Evolutionary conservation across 2,329 filamentous ascomycete genomes (phyloP), one percentile per base, ranked within the genome.

Genomic region (Trichoderma atrobrunneum): DNA sequence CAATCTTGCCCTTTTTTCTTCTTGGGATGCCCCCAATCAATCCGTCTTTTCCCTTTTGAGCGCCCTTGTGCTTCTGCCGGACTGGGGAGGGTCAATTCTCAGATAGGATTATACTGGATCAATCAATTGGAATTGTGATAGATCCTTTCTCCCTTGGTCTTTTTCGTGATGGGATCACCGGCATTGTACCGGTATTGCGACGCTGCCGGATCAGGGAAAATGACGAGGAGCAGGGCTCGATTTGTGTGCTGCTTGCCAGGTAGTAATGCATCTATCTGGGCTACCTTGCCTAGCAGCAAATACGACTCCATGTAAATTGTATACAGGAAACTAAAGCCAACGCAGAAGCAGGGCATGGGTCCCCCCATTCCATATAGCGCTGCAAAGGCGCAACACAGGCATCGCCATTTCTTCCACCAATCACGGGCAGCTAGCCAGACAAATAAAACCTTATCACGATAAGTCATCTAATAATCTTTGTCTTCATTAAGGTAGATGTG

Each of bases 321-420:
- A 21, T 43, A 43, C 39, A 43, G 39, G 16, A n/a, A 43, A n/a
- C 39, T 43, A 43, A n/a, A 51, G n/a, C 18, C 18, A 18, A 24
- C 48, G 11, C 48, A 24, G 48, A 54, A 54, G n/a, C n/a, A 24
- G 21, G n/a, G 48, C 48, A 54, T 54, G 48, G 48, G 48, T 24
- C 54, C 54, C 43, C 54, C 54, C 26, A 30, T 57, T 57, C 54
- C 54, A 18, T 18, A 14, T 28, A 57, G 54, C 24, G 54, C 54
- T 18, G 61, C 61, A 63, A 14, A 48, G 36, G 14, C 28, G 14
- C 18, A 48, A 39, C 26, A 32, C 14, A 24, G 54, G 54, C 26
- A 57, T 57, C 26, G 39, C 36, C 36, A 34, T 18, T 48, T 69
- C 56, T 69, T 69, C 66, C 66, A 61, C 66, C 66, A 69, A 61